A percentile compares a stretch with the other conserved stretches of the same genome.
Evolutionary conservation across 2,329 filamentous ascomycete genomes (phyloP).

Genomic region (Aquanectria penicillioides): DNA sequence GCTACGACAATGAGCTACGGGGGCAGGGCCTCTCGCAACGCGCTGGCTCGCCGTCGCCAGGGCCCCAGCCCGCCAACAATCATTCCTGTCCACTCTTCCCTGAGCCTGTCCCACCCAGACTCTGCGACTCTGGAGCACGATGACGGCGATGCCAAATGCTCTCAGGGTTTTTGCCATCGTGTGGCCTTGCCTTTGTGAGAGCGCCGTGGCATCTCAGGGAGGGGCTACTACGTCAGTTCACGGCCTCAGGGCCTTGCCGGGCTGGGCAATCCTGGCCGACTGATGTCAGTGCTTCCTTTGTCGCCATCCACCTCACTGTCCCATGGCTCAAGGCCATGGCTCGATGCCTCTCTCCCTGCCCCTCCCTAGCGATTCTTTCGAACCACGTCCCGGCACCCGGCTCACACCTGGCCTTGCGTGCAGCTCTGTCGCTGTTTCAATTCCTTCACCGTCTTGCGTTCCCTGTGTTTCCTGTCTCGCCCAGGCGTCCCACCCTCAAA

Average conservation of each 20-base stretch:
- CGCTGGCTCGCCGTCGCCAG: conserved; percentile 1
- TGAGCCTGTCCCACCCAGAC: conserved; percentile 37
- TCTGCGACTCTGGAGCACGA: conserved; percentile 38
- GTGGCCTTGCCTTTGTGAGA: conserved; percentile 33
- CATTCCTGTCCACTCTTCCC: conserved; percentile 15
- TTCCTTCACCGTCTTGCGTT: conserved; percentile 45
- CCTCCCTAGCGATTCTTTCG: conserved; percentile 31
- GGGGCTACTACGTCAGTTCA: conserved; percentile 41
- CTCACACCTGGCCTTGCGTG: conserved; percentile 15
- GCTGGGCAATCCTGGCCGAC: conserved; percentile 34
- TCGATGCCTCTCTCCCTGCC: conserved; percentile 18
- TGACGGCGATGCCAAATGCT: conserved; percentile 37
- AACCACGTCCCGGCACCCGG: conserved; percentile 15
- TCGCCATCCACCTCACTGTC: conserved; percentile 32
- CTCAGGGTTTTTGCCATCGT: conserved; percentile 34
- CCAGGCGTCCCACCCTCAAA: conserved; percentile 35
- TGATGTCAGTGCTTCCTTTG: conserved; percentile 39
- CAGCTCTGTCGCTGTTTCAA: conserved; percentile 41
- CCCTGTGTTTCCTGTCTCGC: conserved; percentile 41
- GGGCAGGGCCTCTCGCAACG: background rate
- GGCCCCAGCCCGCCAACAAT: background rate
- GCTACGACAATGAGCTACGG: conserved; percentile 6
- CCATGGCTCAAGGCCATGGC: no score
- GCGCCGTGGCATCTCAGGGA: conserved; percentile 34
- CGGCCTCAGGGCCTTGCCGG: conserved; percentile 22